A percentile compares a stretch with the other conserved stretches of the same genome.
Evolutionary conservation across 176 grass and related monocot genomes (phyloP).

Genomic region (Cymbopogon citratus): DNA sequence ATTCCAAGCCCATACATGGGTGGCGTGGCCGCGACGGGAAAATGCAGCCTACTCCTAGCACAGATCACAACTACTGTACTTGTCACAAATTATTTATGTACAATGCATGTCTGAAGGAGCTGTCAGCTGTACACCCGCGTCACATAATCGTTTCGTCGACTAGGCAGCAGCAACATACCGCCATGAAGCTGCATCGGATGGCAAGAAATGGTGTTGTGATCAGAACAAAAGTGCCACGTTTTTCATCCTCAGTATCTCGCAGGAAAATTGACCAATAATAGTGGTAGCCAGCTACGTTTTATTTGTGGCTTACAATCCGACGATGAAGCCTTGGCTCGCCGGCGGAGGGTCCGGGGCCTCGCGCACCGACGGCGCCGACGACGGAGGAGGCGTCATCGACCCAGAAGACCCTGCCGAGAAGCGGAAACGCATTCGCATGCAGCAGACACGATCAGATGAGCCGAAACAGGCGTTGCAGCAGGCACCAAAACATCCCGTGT

Average conservation of each 20-base stretch:
- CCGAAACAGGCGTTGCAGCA: not conserved
- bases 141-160: conserved; percentile 39
- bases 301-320: conserved; percentile 37
- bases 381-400: conserved; percentile 29
- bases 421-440: not conserved
- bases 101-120: not conserved
- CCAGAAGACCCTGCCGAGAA: not conserved
- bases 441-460: not conserved
- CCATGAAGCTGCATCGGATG: conserved; percentile 28
- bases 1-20: not conserved
- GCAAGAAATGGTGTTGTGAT: not conserved
- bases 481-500: too few species aligned
- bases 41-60: not conserved
- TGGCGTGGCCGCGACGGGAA: not conserved
- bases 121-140: not conserved
- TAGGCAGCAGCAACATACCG: conserved; percentile 44
- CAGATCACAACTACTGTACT: not conserved
- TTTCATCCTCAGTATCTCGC: not conserved
- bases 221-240: not conserved
- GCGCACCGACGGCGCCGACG: not conserved
- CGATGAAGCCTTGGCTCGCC: conserved; percentile 13
- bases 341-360: not conserved
- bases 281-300: not conserved
- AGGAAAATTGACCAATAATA: not conserved
- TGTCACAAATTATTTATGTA: not conserved